Percentiles rank a stretch among this genome's conserved stretches.
Evolutionary conservation across 2,329 filamentous ascomycete species (phyloP).

Genomic region (Xylariaceae sp.): DNA sequence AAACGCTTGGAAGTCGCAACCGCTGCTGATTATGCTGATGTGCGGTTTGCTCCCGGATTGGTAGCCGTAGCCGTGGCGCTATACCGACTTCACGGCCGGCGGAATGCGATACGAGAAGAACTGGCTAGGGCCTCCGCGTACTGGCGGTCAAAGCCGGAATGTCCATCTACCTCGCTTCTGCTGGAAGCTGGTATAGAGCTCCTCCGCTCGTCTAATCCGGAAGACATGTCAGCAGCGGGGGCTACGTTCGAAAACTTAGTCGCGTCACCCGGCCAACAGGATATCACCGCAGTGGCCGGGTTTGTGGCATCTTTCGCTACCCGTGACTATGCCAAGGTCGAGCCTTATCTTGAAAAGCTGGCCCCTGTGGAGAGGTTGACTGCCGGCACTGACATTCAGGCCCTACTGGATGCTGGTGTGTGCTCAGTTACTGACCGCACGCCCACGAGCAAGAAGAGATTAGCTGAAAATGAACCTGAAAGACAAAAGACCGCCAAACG

Average conservation of each 20-base stretch:
- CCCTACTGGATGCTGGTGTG: conserved; percentile 63
- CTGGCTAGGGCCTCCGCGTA: conserved; percentile 73
- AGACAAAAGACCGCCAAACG: conserved; percentile 43
- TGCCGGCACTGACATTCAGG: conserved; percentile 52
- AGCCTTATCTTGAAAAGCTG: conserved; percentile 51
- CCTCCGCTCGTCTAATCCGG: conserved; percentile 63
- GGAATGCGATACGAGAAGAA: conserved; percentile 63
- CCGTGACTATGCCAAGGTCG: conserved; percentile 49
- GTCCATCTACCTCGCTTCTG: conserved; percentile 59
- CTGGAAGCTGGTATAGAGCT: conserved; percentile 78
- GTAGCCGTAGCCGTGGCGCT: conserved; percentile 74
- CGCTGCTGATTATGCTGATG: conserved; percentile 53
- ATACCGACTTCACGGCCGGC: conserved; percentile 70
- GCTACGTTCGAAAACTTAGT: conserved; percentile 74
- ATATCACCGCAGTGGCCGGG: conserved; percentile 69
- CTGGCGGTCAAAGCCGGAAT: conserved; percentile 61
- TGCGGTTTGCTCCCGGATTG: conserved; percentile 78
- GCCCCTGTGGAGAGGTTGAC: conserved; percentile 59
- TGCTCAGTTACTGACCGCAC: conserved; percentile 41
- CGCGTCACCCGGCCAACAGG: conserved; percentile 54
- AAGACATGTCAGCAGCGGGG: conserved; percentile 65
- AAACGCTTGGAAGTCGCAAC: conserved; percentile 60
- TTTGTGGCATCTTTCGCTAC: conserved; percentile 77
- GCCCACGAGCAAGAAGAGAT: conserved; percentile 45
- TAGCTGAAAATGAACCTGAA: conserved; percentile 35